Percentiles rank a stretch among this genome's conserved stretches.
phyloP scores from a whole-genome alignment of 768 basidiomycete species.

The Lactifluus pinguis region DNA sequence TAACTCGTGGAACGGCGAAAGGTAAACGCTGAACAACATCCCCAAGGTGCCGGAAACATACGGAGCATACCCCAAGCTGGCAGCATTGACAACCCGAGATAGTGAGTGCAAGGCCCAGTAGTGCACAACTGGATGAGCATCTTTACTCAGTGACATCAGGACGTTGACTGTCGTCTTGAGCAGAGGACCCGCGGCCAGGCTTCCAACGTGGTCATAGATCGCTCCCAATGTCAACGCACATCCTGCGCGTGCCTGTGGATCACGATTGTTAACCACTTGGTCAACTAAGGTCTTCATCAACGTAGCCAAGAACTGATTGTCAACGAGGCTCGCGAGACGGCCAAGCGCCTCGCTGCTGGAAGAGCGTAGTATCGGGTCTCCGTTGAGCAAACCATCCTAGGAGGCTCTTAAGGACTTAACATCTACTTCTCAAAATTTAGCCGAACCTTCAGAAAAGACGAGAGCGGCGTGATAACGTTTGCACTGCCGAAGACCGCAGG shows the following conservation, averaged over 20 bases:
- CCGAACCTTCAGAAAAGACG: constrained; percentile 69
- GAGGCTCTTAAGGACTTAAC: constrained; percentile 4
- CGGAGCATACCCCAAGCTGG: constrained; percentile 84
- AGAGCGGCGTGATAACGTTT: constrained; percentile 52
- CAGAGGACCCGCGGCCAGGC: constrained; percentile 88
- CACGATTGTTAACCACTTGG: constrained; percentile 88
- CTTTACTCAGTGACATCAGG: constrained; percentile 87
- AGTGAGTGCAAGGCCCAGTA: constrained; percentile 87
- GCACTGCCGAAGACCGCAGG: constrained; percentile 58
- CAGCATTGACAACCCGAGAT: constrained; percentile 80
- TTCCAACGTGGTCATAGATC: constrained; percentile 86
- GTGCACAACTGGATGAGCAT: constrained; percentile 95
- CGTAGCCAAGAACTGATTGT: constrained; percentile 71
- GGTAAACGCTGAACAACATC: constrained; percentile 84
- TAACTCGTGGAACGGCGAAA: constrained; percentile 82
- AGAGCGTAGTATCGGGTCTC: constrained; percentile 65
- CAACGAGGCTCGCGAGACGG: constrained; percentile 73
- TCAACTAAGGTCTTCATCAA: constrained; percentile 89
- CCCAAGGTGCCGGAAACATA: constrained; percentile 84
- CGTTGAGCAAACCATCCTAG: constrained; percentile 74
- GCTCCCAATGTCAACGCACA: constrained; percentile 89
- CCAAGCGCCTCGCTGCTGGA: constrained; percentile 86
- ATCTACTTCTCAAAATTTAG: background rate
- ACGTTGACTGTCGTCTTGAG: constrained; percentile 95
- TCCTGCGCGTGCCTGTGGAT: constrained; percentile 86